Percentiles rank a stretch among this genome's conserved stretches.
Evolutionary conservation across 129 eudicot genomes (phyloP).

Genomic region (Heracleum sosnowskyi): DNA sequence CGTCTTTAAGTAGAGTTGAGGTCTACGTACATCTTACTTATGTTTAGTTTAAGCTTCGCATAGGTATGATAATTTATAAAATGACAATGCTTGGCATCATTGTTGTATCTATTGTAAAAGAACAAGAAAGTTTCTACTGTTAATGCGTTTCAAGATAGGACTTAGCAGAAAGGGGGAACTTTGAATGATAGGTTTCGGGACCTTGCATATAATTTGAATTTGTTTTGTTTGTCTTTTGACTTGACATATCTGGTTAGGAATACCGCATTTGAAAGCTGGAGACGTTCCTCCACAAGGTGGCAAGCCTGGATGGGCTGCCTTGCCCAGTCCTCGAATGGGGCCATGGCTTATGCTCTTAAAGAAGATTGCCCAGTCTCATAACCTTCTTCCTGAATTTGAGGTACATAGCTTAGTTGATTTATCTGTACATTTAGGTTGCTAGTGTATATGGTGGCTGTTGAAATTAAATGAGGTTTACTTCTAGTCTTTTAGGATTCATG

Average conservation of each 20-base stretch:
- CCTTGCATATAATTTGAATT: neutral
- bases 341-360: conserved; percentile 74
- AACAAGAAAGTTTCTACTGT: neutral
- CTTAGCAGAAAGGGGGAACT: neutral
- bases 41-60: too few species aligned
- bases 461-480: neutral
- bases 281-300: conserved; percentile 88
- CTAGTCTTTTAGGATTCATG: neutral
- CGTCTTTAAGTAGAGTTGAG: too few species aligned
- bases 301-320: conserved; percentile 94
- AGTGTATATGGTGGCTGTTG: neutral
- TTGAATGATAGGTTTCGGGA: neutral
- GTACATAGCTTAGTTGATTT: conserved; percentile 19
- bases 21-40: too few species aligned
- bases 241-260: conserved; percentile 33
- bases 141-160: neutral
- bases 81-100: neutral
- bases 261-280: conserved; percentile 86
- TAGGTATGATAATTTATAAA: neutral
- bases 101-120: neutral
- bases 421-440: neutral
- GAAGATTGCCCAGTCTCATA: conserved; percentile 63
- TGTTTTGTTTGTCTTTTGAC: neutral
- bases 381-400: conserved; percentile 86
- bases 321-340: conserved; percentile 83